phyloP scores from a whole-genome alignment of 768 basidiomycete species.

The Lepiota brunneoincarnata region DNA sequence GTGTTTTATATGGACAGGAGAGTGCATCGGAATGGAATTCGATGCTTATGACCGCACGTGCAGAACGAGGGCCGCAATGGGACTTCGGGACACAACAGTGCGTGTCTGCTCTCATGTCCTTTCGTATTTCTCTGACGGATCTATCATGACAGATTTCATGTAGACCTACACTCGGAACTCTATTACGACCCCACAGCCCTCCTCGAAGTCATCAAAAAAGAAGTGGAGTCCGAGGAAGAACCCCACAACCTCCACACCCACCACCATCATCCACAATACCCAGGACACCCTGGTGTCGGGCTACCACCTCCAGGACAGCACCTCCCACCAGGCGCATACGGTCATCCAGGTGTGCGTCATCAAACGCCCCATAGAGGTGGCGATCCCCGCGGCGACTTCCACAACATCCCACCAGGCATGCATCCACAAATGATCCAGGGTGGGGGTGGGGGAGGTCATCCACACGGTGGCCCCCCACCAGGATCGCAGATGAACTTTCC shows the following conservation, averaged over 20 bases:
- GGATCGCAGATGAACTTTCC: conserved; percentile 25
- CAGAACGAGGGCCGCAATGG: conserved; percentile 84
- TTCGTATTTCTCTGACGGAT: not conserved
- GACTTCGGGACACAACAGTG: conserved; percentile 85
- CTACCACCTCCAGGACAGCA: conserved; percentile 10
- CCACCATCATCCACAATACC: conserved; percentile 27
- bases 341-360: conserved; percentile 22
- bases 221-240: conserved; percentile 40
- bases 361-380: conserved; percentile 29
- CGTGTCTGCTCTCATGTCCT: conserved; percentile 24
- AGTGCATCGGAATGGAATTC: conserved; percentile 89
- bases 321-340: conserved; percentile 12
- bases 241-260: conserved; percentile 26
- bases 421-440: conserved; percentile 26
- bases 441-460: conserved; percentile 12
- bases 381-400: conserved; percentile 21
- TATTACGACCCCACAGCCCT: conserved; percentile 72
- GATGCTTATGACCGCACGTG: conserved; percentile 70
- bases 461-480: conserved; percentile 14
- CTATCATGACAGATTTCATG: conserved; percentile 54
- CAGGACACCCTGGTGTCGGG: conserved; percentile 22
- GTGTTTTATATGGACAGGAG: conserved; percentile 38
- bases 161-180: conserved; percentile 68
- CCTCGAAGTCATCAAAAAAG: conserved; percentile 47
- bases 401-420: conserved; percentile 19